phyloP scores from a whole-genome alignment of 805 yeast species.

The Zygosaccharomyces gambellarensis region DNA sequence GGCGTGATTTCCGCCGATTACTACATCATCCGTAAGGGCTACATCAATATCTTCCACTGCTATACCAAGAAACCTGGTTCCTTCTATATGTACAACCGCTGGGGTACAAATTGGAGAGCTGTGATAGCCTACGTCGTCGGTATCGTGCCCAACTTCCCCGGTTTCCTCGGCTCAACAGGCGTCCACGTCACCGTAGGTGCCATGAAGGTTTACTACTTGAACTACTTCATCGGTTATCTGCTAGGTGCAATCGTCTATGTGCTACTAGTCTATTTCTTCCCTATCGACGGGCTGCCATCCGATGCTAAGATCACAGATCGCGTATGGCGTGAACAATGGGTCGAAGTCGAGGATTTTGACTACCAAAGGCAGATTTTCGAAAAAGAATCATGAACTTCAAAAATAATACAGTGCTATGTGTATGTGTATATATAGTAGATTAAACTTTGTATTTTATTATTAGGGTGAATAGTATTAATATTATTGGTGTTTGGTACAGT shows the following conservation, averaged over 20 bases:
- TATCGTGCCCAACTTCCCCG: slow-evolving; percentile 77
- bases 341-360: slow-evolving; percentile 60
- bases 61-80: slow-evolving; percentile 46
- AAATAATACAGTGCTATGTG: too few species aligned
- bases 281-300: slow-evolving; percentile 46
- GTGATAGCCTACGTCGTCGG: slow-evolving; percentile 75
- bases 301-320: slow-evolving; percentile 38
- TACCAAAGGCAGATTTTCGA: slow-evolving; percentile 28
- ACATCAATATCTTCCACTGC: slow-evolving; percentile 56
- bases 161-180: slow-evolving; percentile 80
- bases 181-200: slow-evolving; percentile 80
- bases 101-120: slow-evolving; percentile 82
- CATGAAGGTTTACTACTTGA: slow-evolving; percentile 61
- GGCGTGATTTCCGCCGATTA: slow-evolving; percentile 72
- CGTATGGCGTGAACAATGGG: slow-evolving; percentile 56
- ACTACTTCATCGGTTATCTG: slow-evolving; percentile 72
- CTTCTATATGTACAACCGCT: slow-evolving; percentile 53
- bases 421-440: too few species aligned
- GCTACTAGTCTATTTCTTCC: slow-evolving; percentile 47
- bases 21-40: slow-evolving; percentile 68
- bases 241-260: slow-evolving; percentile 54
- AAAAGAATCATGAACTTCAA: neutral
- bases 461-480: neutral
- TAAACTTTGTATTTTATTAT: too few species aligned
- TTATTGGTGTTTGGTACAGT: neutral